Percentiles rank a stretch among this genome's conserved stretches.
phyloP scores from a whole-genome alignment of 768 basidiomycete species.

The Amanita pseudoporphyria region DNA sequence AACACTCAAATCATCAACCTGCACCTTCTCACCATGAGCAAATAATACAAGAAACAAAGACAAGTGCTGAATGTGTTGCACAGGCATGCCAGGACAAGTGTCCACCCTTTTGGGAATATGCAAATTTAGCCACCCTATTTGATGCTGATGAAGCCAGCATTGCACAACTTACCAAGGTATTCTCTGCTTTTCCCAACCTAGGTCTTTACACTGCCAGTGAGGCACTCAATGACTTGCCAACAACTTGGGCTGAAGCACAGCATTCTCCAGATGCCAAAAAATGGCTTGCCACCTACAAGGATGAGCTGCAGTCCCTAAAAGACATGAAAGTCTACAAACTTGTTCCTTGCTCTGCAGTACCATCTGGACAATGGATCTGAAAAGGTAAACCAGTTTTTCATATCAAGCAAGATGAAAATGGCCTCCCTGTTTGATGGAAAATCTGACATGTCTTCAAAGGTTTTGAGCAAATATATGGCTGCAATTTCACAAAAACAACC shows the following conservation, averaged over 20 bases:
- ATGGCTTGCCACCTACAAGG: slow-evolving; percentile 12
- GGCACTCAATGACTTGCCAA: not conserved
- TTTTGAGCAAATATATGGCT: slow-evolving; percentile 28
- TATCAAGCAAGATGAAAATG: slow-evolving; percentile 21
- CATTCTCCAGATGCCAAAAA: slow-evolving; percentile 13
- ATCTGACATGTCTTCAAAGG: slow-evolving; percentile 32
- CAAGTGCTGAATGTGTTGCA: not conserved
- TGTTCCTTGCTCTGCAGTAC: slow-evolving; percentile 12
- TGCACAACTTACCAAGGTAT: not conserved
- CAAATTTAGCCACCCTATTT: not conserved
- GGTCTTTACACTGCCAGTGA: no score
- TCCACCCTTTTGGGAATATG: not conserved
- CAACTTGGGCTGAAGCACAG: slow-evolving; percentile 13
- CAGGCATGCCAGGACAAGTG: not conserved
- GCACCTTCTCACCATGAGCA: not conserved
- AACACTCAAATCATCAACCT: not conserved
- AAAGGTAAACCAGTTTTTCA: slow-evolving; percentile 12
- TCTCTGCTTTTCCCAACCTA: not conserved
- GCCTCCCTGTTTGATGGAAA: slow-evolving; percentile 22
- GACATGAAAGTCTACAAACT: slow-evolving; percentile 20
- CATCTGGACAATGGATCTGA: slow-evolving; percentile 16
- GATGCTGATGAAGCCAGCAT: not conserved
- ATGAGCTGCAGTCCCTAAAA: slow-evolving; percentile 17
- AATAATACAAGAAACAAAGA: not conserved
- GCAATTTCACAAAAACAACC: slow-evolving; percentile 32